Conservation (phyloP, 139 green algal species). For the Micromonas commoda region DNA sequence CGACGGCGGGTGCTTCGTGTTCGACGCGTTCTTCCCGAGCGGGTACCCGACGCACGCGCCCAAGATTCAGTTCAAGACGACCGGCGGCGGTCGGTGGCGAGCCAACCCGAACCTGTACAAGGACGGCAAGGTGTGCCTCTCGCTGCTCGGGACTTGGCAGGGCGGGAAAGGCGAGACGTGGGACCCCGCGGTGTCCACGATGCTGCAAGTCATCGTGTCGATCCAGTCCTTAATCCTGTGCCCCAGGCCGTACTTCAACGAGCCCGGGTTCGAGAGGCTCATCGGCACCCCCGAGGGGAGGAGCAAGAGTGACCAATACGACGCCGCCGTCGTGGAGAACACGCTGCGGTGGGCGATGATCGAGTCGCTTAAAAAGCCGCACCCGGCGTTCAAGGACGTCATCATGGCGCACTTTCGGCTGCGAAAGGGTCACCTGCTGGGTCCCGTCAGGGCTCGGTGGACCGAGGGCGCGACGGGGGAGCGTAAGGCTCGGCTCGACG, state of each 20-base stretch:
- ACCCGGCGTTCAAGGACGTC: background rate
- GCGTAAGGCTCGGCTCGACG: background rate
- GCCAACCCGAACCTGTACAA: slow-evolving; percentile 86
- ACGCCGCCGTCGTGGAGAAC: slow-evolving; percentile 52
- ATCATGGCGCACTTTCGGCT: background rate
- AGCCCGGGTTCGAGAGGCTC: slow-evolving; percentile 54
- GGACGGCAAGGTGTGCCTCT: slow-evolving; percentile 82
- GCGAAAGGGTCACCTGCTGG: background rate
- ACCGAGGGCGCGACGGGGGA: background rate
- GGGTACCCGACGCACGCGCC: slow-evolving; percentile 70
- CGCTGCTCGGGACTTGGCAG: slow-evolving; percentile 73
- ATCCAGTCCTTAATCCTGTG: slow-evolving; percentile 64
- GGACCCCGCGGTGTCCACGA: slow-evolving; percentile 36
- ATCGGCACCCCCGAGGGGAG: slow-evolving; percentile 44
- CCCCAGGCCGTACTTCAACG: slow-evolving; percentile 56
- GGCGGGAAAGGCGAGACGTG: slow-evolving; percentile 54
- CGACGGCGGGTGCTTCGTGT: slow-evolving; percentile 51
- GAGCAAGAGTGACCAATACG: slow-evolving; percentile 47
- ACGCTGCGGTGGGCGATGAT: slow-evolving; percentile 66
- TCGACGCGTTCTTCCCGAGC: slow-evolving; percentile 71
- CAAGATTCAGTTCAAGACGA: slow-evolving; percentile 58
- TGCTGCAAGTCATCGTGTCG: slow-evolving; percentile 70
- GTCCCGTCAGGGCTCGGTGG: background rate
- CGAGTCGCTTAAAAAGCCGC: slow-evolving; percentile 43
- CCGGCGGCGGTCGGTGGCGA: slow-evolving; percentile 52